A percentile compares a stretch with the other conserved stretches of the same genome.
These are phyloP conservation scores for Tylopilus sp. DNA, from an alignment of 1,284 basidiomycete genomes.

Conservation along the genomic window DNA sequence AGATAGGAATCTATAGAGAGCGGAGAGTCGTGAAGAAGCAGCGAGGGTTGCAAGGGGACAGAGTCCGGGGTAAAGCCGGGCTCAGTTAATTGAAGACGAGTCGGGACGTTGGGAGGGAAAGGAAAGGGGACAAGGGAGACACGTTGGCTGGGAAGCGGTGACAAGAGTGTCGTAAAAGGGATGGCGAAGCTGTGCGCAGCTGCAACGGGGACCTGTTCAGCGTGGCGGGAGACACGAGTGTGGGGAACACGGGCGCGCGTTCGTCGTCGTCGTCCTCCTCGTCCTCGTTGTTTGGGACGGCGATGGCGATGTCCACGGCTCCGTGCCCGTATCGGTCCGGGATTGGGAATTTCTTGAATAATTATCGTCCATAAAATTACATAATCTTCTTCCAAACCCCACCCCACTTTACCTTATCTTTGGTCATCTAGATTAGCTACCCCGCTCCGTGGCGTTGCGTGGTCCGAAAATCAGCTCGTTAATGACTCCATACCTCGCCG, in stretches of 20 bases:
- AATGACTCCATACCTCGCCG: conserved; percentile 8
- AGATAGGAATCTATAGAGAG: conserved; percentile 32
- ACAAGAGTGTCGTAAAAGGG: conserved; percentile 26
- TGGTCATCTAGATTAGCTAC: conserved; percentile 25
- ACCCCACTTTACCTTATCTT: conserved; percentile 29
- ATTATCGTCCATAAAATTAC: conserved; percentile 8
- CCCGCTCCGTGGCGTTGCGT: conserved; percentile 17
- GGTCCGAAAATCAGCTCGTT: conserved; percentile 6
- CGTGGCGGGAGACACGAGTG: conserved; percentile 29
- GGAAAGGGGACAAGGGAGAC: conserved; percentile 14
- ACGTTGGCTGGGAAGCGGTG: conserved; percentile 25
- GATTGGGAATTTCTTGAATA: conserved; percentile 19
- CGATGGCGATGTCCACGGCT: conserved; percentile 18
- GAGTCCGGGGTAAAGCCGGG: conserved; percentile 33
- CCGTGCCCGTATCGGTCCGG: conserved; percentile 29
- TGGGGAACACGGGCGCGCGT: conserved; percentile 23
- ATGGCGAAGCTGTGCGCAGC: conserved; percentile 23
- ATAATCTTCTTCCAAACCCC: conserved; percentile 13
- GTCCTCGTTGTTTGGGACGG: conserved; percentile 2
- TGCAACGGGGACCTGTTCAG: conserved; percentile 20
- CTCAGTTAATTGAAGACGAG: conserved; percentile 23
- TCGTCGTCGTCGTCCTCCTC: neutral
- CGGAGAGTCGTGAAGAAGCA: conserved; percentile 16
- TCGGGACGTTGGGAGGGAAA: conserved; percentile 10
- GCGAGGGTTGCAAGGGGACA: conserved; percentile 14